Evolutionary conservation across 805 yeast species (phyloP).

Genomic region (Pichia nakasei): DNA sequence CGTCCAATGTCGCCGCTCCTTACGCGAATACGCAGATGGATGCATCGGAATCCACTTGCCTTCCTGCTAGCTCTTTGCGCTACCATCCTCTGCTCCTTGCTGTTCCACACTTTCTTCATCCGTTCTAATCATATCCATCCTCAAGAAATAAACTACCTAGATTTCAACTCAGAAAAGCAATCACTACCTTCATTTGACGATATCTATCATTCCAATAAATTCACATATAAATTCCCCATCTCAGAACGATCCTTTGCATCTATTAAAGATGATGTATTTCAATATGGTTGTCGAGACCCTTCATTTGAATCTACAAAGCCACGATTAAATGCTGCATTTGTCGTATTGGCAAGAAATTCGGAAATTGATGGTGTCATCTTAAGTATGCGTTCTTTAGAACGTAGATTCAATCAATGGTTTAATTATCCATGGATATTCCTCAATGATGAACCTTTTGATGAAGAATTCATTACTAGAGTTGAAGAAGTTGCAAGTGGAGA

Average conservation of each 20-base stretch:
- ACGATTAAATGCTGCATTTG: conserved; percentile 76
- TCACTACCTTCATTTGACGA: conserved; percentile 10
- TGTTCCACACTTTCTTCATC: no score
- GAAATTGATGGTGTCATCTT: conserved; percentile 71
- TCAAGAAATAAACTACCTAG: no score
- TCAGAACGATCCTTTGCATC: conserved; percentile 20
- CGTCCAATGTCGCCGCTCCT: no score
- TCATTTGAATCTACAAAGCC: conserved; percentile 17
- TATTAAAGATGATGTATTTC: conserved; percentile 23
- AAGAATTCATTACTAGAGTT: conserved; percentile 51
- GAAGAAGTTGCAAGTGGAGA: conserved; percentile 44
- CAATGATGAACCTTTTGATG: conserved; percentile 68
- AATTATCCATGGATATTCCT: conserved; percentile 88
- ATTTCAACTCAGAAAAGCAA: no score
- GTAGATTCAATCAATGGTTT: conserved; percentile 90
- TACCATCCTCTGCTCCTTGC: no score
- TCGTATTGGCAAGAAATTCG: conserved; percentile 72
- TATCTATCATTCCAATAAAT: conserved; percentile 9
- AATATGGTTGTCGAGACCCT: conserved; percentile 27
- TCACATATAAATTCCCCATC: conserved; percentile 18
- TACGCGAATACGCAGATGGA: no score
- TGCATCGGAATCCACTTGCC: no score
- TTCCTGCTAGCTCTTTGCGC: no score
- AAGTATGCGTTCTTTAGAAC: conserved; percentile 68
- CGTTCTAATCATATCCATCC: no score